Base-by-base conservation (phyloP, 768 basidiomycete species). In the Candolleomyces eurysporus region DNA sequence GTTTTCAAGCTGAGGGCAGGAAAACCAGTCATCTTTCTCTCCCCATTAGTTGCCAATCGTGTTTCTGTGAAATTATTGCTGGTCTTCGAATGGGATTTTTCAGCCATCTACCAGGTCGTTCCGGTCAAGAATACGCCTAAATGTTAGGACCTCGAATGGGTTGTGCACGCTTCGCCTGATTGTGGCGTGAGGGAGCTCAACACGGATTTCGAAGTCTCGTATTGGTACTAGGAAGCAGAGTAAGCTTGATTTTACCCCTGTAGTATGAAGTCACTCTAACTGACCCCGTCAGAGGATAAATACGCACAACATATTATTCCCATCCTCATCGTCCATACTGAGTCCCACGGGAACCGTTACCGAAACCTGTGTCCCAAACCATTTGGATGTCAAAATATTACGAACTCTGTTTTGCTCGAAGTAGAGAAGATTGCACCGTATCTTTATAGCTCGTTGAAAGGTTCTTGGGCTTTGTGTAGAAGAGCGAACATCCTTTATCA, bases 401-500 rank as follows among this genome's bases (percentile, higher is more conserved):
- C 59, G 45, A 66, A 76, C 63, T 69, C 73, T 3, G 71, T 75
- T 8, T 63, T 78, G 5, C 59, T 81, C 57, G 58, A 67, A 9
- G 62, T 72, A 13, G 16, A 56, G 26, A 50, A 72, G 14, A 61
- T 78, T 7, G 70, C 77, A 3, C 60, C 61, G 1, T 79, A 81
- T 63, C 71, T 81, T 43, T 75, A 81, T 61, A 65, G 61, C 14
- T 67, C 67, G 5, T 65, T 77, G 14, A 36, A 36, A 19, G 8
- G 64, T 66, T 8, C 71, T 83, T 1, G 69, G 75, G 0, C 75
- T 82, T 7, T 73, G 82, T 59, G 75, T 70, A 0, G 75, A 79
- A 57, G 81, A 79, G 1, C 71, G 78, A 49, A 78, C 76, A 26
- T 77, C 77, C 6, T 82, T 83, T 67, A 78, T 83, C 63, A 81